A percentile compares a stretch with the other conserved stretches of the same genome.
phyloP scores from a whole-genome alignment of 192 early-diverging fungal species.

The Coemansia sp. region DNA sequence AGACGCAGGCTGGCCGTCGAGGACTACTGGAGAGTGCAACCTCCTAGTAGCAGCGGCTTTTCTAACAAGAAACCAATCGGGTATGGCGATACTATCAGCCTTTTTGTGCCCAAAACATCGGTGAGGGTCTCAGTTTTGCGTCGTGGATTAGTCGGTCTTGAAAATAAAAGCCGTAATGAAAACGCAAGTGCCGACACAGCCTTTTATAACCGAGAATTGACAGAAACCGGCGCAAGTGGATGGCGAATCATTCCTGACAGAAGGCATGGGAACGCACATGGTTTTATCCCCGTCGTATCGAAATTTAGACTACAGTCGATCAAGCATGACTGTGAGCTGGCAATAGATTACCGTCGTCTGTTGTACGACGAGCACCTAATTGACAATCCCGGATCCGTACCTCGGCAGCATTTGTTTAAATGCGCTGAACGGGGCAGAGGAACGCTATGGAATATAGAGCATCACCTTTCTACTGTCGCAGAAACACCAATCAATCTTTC shows the following conservation, averaged over 20 bases:
- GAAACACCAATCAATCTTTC: constrained; percentile 60
- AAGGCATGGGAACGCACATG: constrained; percentile 18
- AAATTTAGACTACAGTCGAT: constrained; percentile 73
- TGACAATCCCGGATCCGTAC: background rate
- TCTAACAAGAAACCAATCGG: constrained; percentile 32
- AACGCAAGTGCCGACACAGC: no score
- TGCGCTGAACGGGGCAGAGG: constrained; percentile 30
- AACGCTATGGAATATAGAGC: constrained; percentile 90
- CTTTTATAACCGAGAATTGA: no score
- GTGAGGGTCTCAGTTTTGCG: no score
- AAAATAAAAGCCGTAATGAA: no score
- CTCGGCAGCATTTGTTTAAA: constrained; percentile 56
- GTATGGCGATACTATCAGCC: constrained; percentile 15
- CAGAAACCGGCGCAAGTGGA: no score
- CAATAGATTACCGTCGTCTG: constrained; percentile 12
- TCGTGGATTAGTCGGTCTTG: no score
- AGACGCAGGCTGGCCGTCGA: constrained; percentile 87
- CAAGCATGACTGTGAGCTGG: constrained; percentile 64
- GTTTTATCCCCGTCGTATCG: constrained; percentile 60
- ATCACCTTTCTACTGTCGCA: constrained; percentile 66
- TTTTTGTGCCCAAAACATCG: no score
- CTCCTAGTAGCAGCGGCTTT: background rate
- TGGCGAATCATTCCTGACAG: constrained; percentile 15
- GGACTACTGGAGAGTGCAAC: constrained; percentile 69
- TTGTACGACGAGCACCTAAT: background rate